phyloP scores from a whole-genome alignment of 2,329 filamentous ascomycete species.

The Tympanopsis confertula region DNA sequence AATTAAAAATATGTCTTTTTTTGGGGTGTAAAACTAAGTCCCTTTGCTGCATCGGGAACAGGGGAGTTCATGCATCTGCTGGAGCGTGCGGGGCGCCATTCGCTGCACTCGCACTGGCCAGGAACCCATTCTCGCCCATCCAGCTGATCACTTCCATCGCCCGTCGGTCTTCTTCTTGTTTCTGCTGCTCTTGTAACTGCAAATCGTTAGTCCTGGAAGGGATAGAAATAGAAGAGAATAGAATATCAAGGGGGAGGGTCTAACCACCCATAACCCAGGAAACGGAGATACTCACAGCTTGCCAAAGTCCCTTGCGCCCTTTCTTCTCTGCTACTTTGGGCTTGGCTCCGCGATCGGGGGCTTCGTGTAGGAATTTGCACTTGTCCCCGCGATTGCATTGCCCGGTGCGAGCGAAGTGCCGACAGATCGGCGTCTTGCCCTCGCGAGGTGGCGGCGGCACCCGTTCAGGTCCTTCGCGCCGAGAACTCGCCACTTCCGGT shows the following conservation, averaged over 20 bases:
- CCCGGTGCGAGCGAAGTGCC: slow-evolving; percentile 24
- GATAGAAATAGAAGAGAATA: too few relatives aligned
- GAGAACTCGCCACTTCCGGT: slow-evolving; percentile 26
- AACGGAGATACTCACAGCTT: neutral
- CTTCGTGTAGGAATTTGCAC: slow-evolving; percentile 28
- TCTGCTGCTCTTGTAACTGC: slow-evolving; percentile 26
- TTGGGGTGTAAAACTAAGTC: too few relatives aligned
- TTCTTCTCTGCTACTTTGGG: slow-evolving; percentile 9
- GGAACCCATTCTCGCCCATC: slow-evolving; percentile 25
- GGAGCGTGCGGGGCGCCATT: too few relatives aligned
- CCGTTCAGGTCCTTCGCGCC: slow-evolving; percentile 22
- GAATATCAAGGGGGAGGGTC: neutral
- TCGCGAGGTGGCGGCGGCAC: slow-evolving; percentile 22
- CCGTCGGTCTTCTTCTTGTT: slow-evolving; percentile 24
- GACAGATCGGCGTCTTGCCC: slow-evolving; percentile 19
- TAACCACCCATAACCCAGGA: neutral
- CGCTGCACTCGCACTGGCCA: too few relatives aligned
- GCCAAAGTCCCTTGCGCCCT: slow-evolving; percentile 2
- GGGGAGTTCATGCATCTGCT: too few relatives aligned
- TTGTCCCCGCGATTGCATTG: slow-evolving; percentile 25
- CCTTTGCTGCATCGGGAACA: too few relatives aligned
- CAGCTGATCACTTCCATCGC: slow-evolving; percentile 26
- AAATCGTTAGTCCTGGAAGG: slow-evolving; percentile 6
- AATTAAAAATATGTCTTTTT: too few relatives aligned
- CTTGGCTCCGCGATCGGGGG: slow-evolving; percentile 13